A percentile compares a stretch with the other conserved stretches of the same genome.
phyloP scores from a whole-genome alignment of 2,329 filamentous ascomycete species.

The Colletotrichum brevisporum region DNA sequence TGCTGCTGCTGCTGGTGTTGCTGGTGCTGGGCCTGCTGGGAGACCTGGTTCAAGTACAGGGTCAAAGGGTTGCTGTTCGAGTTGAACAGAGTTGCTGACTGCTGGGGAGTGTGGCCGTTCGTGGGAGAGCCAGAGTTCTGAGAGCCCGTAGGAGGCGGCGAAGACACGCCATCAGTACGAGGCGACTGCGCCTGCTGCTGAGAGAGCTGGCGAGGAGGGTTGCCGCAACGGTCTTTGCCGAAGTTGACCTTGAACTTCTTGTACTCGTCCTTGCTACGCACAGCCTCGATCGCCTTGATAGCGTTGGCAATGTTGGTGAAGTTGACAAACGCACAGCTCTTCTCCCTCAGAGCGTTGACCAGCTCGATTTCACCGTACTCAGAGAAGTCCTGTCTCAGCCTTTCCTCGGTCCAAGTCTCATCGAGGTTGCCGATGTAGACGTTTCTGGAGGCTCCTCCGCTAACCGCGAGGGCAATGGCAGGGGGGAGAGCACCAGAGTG shows the following conservation, averaged over 20 bases:
- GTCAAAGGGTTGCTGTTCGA: conserved; percentile 90
- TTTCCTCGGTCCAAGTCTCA: conserved; percentile 97
- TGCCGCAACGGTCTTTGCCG: conserved; percentile 97
- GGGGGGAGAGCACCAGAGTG: conserved; percentile 96
- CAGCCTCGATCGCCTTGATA: conserved; percentile 98
- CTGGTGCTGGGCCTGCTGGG: conserved; percentile 79
- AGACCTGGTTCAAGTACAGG: conserved; percentile 90
- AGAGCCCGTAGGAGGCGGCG: conserved; percentile 72
- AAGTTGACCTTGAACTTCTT: conserved; percentile 99
- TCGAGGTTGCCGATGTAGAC: conserved; percentile 98
- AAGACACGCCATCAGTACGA: conserved; percentile 71
- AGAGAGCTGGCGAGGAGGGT: conserved; percentile 90
- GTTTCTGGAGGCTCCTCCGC: conserved; percentile 96
- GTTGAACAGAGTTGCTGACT: conserved; percentile 75
- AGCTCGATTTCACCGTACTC: conserved; percentile 98
- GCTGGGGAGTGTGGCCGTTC: conserved; percentile 67
- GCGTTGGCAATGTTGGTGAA: conserved; percentile 99
- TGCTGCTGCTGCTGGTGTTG: conserved; percentile 82
- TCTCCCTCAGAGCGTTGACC: conserved; percentile 96
- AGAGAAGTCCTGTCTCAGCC: conserved; percentile 94
- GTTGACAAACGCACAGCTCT: conserved; percentile 99
- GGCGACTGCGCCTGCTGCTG: conserved; percentile 76
- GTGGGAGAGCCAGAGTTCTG: conserved; percentile 67
- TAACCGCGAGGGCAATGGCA: conserved; percentile 95
- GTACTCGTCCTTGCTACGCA: conserved; percentile 96